Evolutionary conservation across 2,329 filamentous ascomycete species (phyloP).

Genomic region (Hymenoscyphus infarciens): DNA sequence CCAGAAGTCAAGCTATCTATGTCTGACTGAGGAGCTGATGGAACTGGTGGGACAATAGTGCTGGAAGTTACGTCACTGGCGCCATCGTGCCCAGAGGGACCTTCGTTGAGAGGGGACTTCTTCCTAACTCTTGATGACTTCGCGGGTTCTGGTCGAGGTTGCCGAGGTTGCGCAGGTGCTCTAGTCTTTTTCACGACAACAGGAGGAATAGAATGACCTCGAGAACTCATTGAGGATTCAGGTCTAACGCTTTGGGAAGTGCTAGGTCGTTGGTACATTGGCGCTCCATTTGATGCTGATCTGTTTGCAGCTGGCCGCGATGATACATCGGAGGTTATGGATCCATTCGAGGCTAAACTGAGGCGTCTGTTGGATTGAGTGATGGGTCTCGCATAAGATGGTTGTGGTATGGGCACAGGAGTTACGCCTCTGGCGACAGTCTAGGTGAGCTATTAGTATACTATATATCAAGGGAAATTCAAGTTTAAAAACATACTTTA

Average conservation of each 20-base stretch:
- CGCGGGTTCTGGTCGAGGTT: conserved; percentile 40
- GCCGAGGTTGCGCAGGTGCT: conserved; percentile 42
- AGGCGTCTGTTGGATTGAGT: conserved; percentile 38
- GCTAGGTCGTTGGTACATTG: conserved; percentile 34
- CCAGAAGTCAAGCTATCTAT: conserved; percentile 54
- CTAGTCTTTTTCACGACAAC: conserved; percentile 59
- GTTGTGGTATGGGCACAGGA: conserved; percentile 30
- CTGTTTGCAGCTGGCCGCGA: conserved; percentile 20
- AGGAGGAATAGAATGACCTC: conserved; percentile 36
- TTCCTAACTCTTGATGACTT: conserved; percentile 32
- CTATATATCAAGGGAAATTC: background rate
- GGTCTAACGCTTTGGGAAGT: conserved; percentile 43
- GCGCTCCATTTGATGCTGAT: conserved; percentile 31
- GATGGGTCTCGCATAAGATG: conserved; percentile 27
- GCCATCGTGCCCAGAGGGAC: conserved; percentile 2
- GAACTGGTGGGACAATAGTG: conserved; percentile 13
- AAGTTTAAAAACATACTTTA: conserved; percentile 36
- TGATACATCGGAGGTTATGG: conserved; percentile 24
- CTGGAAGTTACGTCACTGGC: conserved; percentile 3
- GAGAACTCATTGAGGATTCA: conserved; percentile 42
- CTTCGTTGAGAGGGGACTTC: conserved; percentile 29
- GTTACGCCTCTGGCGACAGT: conserved; percentile 26
- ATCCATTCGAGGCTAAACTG: conserved; percentile 43
- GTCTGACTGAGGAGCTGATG: conserved; percentile 31
- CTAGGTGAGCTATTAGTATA: conserved; percentile 16